A percentile compares a stretch with the other conserved stretches of the same genome.
Conservation (phyloP, 116 monocot genomes). For the Papilionanthe hybrid region DNA sequence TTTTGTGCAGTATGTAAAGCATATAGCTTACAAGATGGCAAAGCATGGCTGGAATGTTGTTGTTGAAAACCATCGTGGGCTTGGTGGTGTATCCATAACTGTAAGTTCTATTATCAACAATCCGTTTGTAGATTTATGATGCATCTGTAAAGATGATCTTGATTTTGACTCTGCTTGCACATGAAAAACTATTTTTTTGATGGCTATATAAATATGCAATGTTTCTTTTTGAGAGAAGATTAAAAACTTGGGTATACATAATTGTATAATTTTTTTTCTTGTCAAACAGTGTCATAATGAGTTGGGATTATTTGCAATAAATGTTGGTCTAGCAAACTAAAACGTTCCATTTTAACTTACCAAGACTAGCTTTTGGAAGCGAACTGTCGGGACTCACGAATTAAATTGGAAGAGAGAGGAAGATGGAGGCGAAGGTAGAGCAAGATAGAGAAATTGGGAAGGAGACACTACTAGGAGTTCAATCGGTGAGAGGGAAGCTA, state of each 20-base stretch:
- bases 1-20: slow-evolving; percentile 71
- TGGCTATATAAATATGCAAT: neutral
- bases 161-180: neutral
- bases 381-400: too few species aligned
- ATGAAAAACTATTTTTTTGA: neutral
- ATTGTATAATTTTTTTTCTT: neutral
- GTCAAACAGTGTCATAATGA: neutral
- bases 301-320: neutral
- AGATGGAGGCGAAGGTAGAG: too few species aligned
- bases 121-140: neutral
- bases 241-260: neutral
- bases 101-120: slow-evolving; percentile 40
- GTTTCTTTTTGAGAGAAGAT: neutral
- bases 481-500: too few species aligned
- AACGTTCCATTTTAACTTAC: neutral
- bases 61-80: slow-evolving; percentile 85
- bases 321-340: neutral
- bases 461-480: too few species aligned
- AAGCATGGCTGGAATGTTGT: slow-evolving; percentile 86
- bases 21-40: slow-evolving; percentile 53
- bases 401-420: too few species aligned
- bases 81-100: slow-evolving; percentile 85
- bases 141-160: neutral
- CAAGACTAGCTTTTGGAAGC: too few species aligned
- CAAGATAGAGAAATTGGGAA: too few species aligned